Percentiles rank a stretch among this genome's conserved stretches.
Conservation (phyloP, 148 eudicot genomes). For the Camellia granthamiana region DNA sequence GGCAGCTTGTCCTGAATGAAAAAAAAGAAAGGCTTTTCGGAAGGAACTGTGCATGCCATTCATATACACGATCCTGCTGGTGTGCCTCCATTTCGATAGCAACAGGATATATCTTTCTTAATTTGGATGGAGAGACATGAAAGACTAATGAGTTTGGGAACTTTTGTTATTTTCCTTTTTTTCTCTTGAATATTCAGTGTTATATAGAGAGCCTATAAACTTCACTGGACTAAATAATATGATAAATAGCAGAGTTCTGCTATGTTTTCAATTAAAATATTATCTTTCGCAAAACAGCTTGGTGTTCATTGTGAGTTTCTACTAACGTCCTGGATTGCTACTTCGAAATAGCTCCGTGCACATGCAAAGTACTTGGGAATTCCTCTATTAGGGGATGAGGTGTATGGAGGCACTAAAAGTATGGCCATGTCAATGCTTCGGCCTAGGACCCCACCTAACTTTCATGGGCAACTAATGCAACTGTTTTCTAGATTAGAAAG, state of each 20-base stretch:
- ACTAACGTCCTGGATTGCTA: constrained; percentile 6
- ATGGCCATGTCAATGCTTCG: constrained; percentile 79
- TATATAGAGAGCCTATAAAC: background rate
- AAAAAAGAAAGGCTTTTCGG: background rate
- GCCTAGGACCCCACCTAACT: constrained; percentile 45
- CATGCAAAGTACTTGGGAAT: constrained; percentile 88
- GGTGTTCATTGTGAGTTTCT: background rate
- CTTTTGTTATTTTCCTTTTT: background rate
- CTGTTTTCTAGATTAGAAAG: constrained; percentile 63
- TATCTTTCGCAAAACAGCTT: background rate
- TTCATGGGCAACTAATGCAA: constrained; percentile 47
- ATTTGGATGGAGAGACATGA: background rate
- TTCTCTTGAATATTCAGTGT: background rate
- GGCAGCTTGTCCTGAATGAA: constrained; percentile 1
- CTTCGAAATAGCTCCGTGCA: constrained; percentile 63
- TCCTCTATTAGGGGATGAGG: constrained; percentile 88
- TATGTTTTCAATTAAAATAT: background rate
- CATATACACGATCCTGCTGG: background rate
- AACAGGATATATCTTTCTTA: background rate
- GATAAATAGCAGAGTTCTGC: background rate
- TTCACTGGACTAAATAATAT: background rate
- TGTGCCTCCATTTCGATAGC: background rate
- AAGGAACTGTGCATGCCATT: background rate
- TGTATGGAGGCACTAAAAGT: constrained; percentile 91
- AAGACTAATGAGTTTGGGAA: background rate